These are phyloP conservation scores for Powellomyces hirtus DNA, from an alignment of 192 early-diverging fungal species.

Conservation along the genomic window DNA sequence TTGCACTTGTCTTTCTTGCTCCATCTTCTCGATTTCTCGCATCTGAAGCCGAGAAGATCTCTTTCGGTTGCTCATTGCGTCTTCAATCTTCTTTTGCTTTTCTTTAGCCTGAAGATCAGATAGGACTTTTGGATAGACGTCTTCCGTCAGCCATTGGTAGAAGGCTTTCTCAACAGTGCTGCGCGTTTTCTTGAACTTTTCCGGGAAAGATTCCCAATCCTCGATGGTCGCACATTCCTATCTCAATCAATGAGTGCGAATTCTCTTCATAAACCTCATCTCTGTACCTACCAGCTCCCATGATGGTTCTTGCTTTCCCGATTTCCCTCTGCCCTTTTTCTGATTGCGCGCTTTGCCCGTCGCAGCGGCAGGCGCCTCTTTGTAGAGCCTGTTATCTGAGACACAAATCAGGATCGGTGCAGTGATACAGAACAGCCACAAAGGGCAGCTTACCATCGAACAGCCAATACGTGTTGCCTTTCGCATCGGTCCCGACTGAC, in stretches of 20 bases:
- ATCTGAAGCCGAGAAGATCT: conserved; percentile 62
- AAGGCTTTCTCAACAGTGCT: conserved; percentile 58
- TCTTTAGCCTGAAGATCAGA: conserved; percentile 54
- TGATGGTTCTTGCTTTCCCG: conserved; percentile 28
- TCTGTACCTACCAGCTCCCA: background rate
- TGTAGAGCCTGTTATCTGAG: conserved; percentile 70
- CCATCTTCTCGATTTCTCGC: conserved; percentile 55
- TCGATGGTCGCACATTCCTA: conserved; percentile 51
- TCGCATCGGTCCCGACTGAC: conserved; percentile 67
- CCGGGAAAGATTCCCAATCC: conserved; percentile 68
- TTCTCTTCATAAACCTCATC: too few species aligned
- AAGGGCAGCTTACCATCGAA: conserved; percentile 63
- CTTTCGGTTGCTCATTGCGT: conserved; percentile 60
- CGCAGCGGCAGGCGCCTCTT: conserved; percentile 49
- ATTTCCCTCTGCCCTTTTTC: conserved; percentile 17
- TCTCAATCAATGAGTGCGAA: too few species aligned
- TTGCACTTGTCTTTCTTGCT: conserved; percentile 37
- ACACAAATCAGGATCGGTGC: background rate
- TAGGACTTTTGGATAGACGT: conserved; percentile 60
- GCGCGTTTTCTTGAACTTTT: conserved; percentile 51
- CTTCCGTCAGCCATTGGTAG: conserved; percentile 50
- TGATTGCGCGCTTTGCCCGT: conserved; percentile 16
- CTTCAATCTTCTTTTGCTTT: conserved; percentile 50
- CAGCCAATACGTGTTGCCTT: conserved; percentile 70
- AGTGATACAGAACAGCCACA: background rate